These are phyloP conservation scores for Trypanosoma cruzi DNA, from an alignment of 208 protist species.

Conservation along the genomic window DNA sequence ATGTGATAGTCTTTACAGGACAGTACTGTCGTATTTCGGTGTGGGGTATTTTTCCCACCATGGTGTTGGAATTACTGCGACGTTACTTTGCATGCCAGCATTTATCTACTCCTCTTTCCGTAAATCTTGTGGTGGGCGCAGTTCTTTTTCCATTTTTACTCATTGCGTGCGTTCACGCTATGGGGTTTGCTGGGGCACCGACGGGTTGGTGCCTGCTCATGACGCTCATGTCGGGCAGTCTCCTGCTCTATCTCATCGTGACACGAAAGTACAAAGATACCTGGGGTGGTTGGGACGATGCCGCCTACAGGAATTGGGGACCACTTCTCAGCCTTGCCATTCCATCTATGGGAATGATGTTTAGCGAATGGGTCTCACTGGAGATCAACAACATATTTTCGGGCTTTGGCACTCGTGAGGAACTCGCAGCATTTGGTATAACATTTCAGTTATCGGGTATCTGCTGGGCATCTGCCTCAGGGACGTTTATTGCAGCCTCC, in stretches of 20 bases:
- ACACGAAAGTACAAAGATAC: conserved; percentile 70
- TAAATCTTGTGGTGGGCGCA: conserved; percentile 58
- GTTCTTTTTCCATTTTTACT: conserved; percentile 57
- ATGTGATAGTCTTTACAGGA: conserved; percentile 52
- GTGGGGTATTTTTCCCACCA: conserved; percentile 65
- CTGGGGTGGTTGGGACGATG: conserved; percentile 66
- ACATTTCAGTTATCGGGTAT: conserved; percentile 60
- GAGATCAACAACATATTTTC: conserved; percentile 76
- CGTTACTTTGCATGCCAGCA: conserved; percentile 85
- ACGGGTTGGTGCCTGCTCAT: conserved; percentile 72
- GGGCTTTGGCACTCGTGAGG: conserved; percentile 54
- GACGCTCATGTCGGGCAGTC: conserved; percentile 44
- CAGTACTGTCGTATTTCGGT: conserved; percentile 62
- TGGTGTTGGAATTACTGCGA: conserved; percentile 78
- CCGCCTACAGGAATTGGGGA: conserved; percentile 64
- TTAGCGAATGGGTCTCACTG: conserved; percentile 80
- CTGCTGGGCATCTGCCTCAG: conserved; percentile 63
- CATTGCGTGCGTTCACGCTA: conserved; percentile 42
- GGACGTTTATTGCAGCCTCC: conserved; percentile 69
- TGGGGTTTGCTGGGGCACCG: conserved; percentile 58
- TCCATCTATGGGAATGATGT: conserved; percentile 76
- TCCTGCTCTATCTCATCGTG: conserved; percentile 59
- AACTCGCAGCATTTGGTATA: conserved; percentile 76
- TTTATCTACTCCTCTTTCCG: conserved; percentile 59
- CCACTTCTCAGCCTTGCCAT: conserved; percentile 64